Evolutionary conservation across 768 basidiomycete species (phyloP).

Genomic region (Chalciporus sphaerocephalus): DNA sequence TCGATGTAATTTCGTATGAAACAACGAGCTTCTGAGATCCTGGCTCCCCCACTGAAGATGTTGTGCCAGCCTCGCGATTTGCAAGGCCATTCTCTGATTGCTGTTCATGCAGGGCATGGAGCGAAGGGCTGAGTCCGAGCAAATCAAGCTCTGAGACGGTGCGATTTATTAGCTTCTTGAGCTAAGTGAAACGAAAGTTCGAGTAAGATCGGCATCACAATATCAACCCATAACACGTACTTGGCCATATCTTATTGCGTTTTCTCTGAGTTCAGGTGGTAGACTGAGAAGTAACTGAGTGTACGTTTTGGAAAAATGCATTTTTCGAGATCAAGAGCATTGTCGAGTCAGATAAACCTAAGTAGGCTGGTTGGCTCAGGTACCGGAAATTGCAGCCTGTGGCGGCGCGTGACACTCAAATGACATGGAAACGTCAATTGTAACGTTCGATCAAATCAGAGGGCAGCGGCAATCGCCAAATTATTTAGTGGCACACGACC

Average conservation of each 20-base stretch:
- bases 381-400: no score
- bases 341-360: background rate
- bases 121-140: conserved; percentile 50
- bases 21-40: conserved; percentile 26
- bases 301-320: conserved; percentile 78
- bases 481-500: no score
- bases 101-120: conserved; percentile 3
- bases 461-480: no score
- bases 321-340: conserved; percentile 23
- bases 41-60: no score
- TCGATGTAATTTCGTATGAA: conserved; percentile 53
- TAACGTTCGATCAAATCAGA: no score
- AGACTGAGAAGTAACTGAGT: conserved; percentile 56
- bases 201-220: no score
- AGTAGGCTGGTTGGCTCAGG: no score
- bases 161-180: conserved; percentile 87
- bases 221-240: conserved; percentile 33
- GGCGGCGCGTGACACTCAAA: no score
- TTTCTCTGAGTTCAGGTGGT: conserved; percentile 71
- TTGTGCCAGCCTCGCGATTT: no score
- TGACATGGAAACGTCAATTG: no score
- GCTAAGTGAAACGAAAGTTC: no score
- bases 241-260: conserved; percentile 81
- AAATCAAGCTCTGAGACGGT: conserved; percentile 73
- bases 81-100: no score